Conservation (phyloP, 148 eudicot genomes). For the Rhododendron griersonianum region DNA sequence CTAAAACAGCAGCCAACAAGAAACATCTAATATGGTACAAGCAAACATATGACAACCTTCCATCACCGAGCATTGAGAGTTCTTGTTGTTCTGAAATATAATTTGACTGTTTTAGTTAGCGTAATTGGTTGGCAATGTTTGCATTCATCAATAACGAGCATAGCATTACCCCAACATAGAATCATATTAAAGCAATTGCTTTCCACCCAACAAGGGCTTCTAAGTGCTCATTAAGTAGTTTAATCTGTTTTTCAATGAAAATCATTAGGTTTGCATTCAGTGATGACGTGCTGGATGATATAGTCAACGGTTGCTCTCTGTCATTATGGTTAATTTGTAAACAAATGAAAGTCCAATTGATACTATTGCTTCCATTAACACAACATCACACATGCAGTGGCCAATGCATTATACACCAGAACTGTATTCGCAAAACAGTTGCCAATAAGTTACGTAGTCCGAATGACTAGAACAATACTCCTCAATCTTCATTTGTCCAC, state of each 20-base stretch:
- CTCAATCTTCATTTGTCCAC: background rate
- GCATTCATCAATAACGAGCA: background rate
- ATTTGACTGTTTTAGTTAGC: background rate
- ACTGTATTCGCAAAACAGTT: background rate
- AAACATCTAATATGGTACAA: background rate
- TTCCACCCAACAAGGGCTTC: background rate
- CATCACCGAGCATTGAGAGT: background rate
- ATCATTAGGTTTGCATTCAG: background rate
- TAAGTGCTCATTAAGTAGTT: background rate
- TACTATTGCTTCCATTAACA: background rate
- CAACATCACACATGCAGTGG: conserved; percentile 2
- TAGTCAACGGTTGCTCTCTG: background rate
- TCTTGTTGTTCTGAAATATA: background rate
- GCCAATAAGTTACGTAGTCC: background rate
- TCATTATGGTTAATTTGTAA: background rate
- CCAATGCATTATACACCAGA: background rate
- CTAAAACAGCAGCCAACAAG: background rate
- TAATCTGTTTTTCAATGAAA: background rate
- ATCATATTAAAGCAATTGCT: background rate
- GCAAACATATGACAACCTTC: background rate
- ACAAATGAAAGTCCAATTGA: background rate
- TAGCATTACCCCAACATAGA: background rate
- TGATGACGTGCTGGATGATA: background rate
- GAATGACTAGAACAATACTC: background rate
- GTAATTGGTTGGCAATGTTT: background rate